Base-by-base conservation (phyloP, 148 eudicot genomes). In the Vaccinium corymbosum region DNA sequence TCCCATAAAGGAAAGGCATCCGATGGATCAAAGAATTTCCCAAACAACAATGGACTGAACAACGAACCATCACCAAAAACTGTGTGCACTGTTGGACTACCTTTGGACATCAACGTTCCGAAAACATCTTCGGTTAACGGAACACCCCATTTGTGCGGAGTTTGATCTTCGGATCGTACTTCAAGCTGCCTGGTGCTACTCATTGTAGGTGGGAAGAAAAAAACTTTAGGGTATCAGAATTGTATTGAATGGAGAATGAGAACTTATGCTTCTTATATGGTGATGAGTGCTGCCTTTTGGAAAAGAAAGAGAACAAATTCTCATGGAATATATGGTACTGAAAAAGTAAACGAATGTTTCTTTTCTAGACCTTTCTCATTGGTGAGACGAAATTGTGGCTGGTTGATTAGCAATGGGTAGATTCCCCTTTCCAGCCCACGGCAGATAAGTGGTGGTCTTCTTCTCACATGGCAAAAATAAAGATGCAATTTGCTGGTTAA, bases 1-100 rank as follows among this genome's bases (percentile, higher is more conserved):
- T 95, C 98, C 98, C 98, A 95, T 4, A 95, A 83, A 4, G 98
- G 98, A 81, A 95, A 95, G 2, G 98, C 98, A 83, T 95, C 98
- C 0, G 98, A 95, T 14, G 98, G 98, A 89, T 95, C 98, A 73
- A 95, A 95, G 87, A 94, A 95, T 88, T 94, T 95, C 5, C 95
- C 94, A 80, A 95, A 95, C 90, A 95, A 86, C 85, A 93, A 84
- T 8, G 98, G 98, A 83, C 96, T 93, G 85, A 95, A 95, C 53
- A 95, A 38, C 0, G 96, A 95, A 0, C 96, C 94, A 22, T 93
- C 92, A 15, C 89, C 90, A 78, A 92, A 93, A 16, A 91, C 88
- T 78, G 84, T 89, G 32, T 85, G 88, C 6, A 83, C 82, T 0
- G 70, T 83, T 59, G 89, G 84, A 78, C 84, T 89, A 7, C 88